These are phyloP conservation scores for Dioszegia hungarica DNA, from an alignment of 768 basidiomycete genomes.

Conservation along the genomic window DNA sequence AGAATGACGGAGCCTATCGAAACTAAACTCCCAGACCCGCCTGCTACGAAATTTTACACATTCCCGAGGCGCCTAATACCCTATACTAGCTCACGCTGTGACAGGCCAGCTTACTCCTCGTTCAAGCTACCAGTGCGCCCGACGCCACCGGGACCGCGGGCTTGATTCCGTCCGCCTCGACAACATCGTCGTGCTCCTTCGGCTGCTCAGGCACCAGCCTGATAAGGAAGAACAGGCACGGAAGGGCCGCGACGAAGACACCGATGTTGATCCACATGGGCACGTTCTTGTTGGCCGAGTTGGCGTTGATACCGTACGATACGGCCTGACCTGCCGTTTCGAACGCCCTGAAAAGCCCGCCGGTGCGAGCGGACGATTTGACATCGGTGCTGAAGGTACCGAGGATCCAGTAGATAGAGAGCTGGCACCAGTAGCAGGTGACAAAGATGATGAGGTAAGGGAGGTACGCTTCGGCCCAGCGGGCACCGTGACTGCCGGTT, in stretches of 20 bases:
- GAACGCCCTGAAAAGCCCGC: slow-evolving; percentile 27
- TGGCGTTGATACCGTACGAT: slow-evolving; percentile 16
- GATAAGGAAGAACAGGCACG: slow-evolving; percentile 14
- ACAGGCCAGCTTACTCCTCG: too few species aligned
- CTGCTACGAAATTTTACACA: too few species aligned
- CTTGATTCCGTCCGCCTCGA: too few species aligned
- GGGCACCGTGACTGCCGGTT: background rate
- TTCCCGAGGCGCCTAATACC: too few species aligned
- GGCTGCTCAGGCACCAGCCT: slow-evolving; percentile 18
- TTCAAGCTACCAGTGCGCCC: too few species aligned
- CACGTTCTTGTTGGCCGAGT: slow-evolving; percentile 5
- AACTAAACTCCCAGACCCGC: too few species aligned
- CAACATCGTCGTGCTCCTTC: slow-evolving; percentile 14
- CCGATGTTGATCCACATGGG: slow-evolving; percentile 18
- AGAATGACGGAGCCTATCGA: too few species aligned
- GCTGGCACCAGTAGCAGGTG: slow-evolving; percentile 14
- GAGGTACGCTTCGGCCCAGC: background rate
- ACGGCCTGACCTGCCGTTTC: slow-evolving; percentile 27
- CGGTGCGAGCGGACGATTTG: slow-evolving; percentile 18
- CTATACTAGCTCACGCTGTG: too few species aligned
- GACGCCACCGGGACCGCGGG: too few species aligned
- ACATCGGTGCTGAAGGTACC: slow-evolving; percentile 25
- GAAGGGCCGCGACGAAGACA: slow-evolving; percentile 11
- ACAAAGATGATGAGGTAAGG: slow-evolving; percentile 4
- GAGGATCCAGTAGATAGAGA: slow-evolving; percentile 33